Percentiles rank a stretch among this genome's conserved stretches.
Evolutionary conservation across 805 yeast species (phyloP).

Genomic region (Zygoascus ofunaensis): DNA sequence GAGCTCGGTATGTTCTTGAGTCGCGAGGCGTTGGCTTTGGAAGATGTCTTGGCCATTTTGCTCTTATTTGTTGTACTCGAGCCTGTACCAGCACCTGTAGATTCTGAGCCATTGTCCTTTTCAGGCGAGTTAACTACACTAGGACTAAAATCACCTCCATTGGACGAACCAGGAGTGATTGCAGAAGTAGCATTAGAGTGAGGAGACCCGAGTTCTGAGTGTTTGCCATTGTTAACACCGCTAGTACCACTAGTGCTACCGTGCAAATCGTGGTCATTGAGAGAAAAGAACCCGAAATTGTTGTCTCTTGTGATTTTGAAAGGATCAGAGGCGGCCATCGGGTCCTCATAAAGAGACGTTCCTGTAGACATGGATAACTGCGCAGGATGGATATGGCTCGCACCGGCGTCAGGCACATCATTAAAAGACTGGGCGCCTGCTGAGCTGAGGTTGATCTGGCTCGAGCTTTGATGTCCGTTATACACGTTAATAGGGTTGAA

Average conservation of each 20-base stretch:
- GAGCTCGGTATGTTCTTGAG: slow-evolving; percentile 1
- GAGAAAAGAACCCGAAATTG: not conserved
- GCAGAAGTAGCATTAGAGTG: slow-evolving; percentile 3
- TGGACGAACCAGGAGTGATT: slow-evolving; percentile 4
- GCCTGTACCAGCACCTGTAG: not conserved
- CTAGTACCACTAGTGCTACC: not conserved
- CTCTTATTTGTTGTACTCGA: not conserved
- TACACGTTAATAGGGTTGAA: not conserved
- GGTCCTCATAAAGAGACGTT: not conserved
- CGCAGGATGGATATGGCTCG: slow-evolving; percentile 3
- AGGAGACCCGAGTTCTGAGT: not conserved
- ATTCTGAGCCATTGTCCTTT: not conserved
- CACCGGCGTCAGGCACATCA: not conserved
- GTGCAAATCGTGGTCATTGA: not conserved
- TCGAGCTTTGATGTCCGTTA: not conserved
- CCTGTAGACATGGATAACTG: not conserved
- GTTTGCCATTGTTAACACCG: not conserved
- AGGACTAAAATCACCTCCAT: slow-evolving; percentile 4
- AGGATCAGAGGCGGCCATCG: not conserved
- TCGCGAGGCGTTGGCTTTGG: slow-evolving; percentile 12
- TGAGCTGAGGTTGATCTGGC: not conserved
- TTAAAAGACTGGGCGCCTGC: not conserved
- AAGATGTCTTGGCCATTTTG: slow-evolving; percentile 13
- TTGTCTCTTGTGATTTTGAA: not conserved
- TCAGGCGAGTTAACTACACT: not conserved